Conservation (phyloP, 2,329 filamentous ascomycete genomes). For the Rhynchosporium graminicola region DNA sequence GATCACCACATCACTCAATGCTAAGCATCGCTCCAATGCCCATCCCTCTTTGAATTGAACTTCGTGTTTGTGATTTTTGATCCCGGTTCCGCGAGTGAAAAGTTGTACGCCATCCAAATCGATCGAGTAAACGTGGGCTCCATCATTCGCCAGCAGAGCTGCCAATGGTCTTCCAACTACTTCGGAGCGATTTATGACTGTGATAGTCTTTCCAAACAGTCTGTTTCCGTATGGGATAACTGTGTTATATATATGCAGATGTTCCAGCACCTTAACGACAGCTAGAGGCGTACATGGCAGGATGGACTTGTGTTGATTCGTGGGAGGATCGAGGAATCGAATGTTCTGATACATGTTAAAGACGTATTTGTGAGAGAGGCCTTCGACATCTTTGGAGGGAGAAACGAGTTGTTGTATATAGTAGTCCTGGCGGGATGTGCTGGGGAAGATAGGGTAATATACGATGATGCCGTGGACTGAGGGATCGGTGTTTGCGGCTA, state of each 20-base stretch:
- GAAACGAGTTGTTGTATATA: constrained; percentile 95
- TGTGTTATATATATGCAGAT: constrained; percentile 94
- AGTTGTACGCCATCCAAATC: constrained; percentile 90
- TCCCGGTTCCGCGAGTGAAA: constrained; percentile 86
- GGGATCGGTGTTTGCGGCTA: constrained; percentile 78
- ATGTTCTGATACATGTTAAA: constrained; percentile 99
- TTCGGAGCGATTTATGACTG: constrained; percentile 94
- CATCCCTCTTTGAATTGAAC: constrained; percentile 75
- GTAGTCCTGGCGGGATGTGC: constrained; percentile 81
- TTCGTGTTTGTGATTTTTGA: constrained; percentile 83
- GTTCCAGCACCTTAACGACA: constrained; percentile 94
- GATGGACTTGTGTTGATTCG: constrained; percentile 82
- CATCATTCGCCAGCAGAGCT: constrained; percentile 92
- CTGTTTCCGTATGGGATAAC: constrained; percentile 92
- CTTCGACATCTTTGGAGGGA: constrained; percentile 91
- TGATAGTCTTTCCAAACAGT: constrained; percentile 90
- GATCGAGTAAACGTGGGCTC: constrained; percentile 91
- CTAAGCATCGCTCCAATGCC: constrained; percentile 77
- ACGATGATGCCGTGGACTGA: constrained; percentile 86
- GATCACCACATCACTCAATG: constrained; percentile 91
- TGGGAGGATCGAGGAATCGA: constrained; percentile 81
- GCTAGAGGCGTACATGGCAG: constrained; percentile 94
- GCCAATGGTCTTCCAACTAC: constrained; percentile 93
- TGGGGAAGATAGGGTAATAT: constrained; percentile 93
- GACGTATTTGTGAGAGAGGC: constrained; percentile 88